A percentile compares a stretch with the other conserved stretches of the same genome.
These are phyloP conservation scores for Termitomyces sp. DNA, from an alignment of 768 basidiomycete species.

Conservation along the genomic window DNA sequence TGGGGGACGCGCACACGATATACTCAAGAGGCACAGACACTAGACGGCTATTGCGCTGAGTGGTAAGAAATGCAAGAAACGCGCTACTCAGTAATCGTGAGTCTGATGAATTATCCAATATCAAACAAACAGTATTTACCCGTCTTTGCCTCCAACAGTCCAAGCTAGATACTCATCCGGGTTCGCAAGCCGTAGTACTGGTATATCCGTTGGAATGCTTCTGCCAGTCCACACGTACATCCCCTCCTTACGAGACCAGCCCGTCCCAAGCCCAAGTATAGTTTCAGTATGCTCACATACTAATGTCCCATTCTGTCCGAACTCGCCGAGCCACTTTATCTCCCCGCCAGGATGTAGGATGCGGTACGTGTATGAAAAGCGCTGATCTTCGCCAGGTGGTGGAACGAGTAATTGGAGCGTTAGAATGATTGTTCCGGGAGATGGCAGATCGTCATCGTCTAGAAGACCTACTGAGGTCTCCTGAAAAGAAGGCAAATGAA, in stretches of 20 bases:
- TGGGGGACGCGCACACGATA: conserved; percentile 26
- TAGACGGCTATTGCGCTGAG: conserved; percentile 15
- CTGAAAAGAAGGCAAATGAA: background rate
- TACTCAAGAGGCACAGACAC: conserved; percentile 23
- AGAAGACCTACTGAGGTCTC: background rate
- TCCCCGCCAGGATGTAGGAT: conserved; percentile 39
- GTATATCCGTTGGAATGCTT: background rate
- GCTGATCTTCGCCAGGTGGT: background rate
- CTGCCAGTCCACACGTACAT: conserved; percentile 1
- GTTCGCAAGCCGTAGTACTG: conserved; percentile 15
- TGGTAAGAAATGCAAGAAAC: conserved; percentile 28
- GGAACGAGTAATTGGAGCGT: conserved; percentile 14
- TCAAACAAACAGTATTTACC: conserved; percentile 13
- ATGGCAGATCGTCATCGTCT: background rate
- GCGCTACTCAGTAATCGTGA: conserved; percentile 16
- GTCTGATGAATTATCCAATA: background rate
- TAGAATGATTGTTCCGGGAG: conserved; percentile 2
- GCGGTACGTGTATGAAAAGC: conserved; percentile 47
- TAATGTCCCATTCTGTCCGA: conserved; percentile 38
- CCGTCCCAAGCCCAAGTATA: conserved; percentile 17
- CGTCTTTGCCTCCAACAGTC: conserved; percentile 13
- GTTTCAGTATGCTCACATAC: conserved; percentile 24
- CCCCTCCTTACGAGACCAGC: conserved; percentile 15
- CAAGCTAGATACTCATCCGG: conserved; percentile 21
- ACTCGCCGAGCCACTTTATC: conserved; percentile 43